Evolutionary conservation across 192 early-diverging fungal species (phyloP).

Genomic region (Podila epicladia): DNA sequence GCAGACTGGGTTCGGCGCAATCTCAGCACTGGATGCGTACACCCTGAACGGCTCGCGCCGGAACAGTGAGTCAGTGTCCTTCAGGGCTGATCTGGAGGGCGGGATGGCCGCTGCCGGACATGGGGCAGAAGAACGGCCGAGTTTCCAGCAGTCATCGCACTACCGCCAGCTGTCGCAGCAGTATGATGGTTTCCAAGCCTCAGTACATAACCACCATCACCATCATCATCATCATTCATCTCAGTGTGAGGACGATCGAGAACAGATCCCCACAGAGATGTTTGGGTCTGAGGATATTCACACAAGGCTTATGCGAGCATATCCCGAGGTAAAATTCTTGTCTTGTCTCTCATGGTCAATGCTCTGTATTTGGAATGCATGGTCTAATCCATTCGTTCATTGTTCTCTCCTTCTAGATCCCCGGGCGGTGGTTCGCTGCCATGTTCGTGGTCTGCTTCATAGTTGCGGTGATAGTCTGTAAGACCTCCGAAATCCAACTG

Average conservation of each 20-base stretch:
- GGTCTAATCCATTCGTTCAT: too few species aligned
- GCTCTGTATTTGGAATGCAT: slow-evolving; percentile 48
- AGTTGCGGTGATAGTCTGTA: slow-evolving; percentile 49
- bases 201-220: background rate
- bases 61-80: slow-evolving; percentile 19
- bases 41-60: background rate
- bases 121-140: background rate
- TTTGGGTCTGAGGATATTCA: slow-evolving; percentile 44
- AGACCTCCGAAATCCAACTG: slow-evolving; percentile 37
- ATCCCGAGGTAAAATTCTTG: slow-evolving; percentile 19
- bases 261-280: slow-evolving; percentile 47
- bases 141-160: slow-evolving; percentile 17
- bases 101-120: slow-evolving; percentile 1
- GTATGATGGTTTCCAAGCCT: background rate
- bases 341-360: slow-evolving; percentile 41
- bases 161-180: slow-evolving; percentile 19
- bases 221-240: background rate
- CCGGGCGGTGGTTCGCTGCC: slow-evolving; percentile 61
- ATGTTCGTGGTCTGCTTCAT: slow-evolving; percentile 55
- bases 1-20: background rate
- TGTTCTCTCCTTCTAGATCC: slow-evolving; percentile 52
- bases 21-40: background rate
- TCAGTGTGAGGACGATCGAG: slow-evolving; percentile 9
- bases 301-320: slow-evolving; percentile 32
- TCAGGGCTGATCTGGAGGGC: slow-evolving; percentile 13